phyloP scores from a whole-genome alignment of 1,284 basidiomycete genomes.

The Athelia sp. region DNA sequence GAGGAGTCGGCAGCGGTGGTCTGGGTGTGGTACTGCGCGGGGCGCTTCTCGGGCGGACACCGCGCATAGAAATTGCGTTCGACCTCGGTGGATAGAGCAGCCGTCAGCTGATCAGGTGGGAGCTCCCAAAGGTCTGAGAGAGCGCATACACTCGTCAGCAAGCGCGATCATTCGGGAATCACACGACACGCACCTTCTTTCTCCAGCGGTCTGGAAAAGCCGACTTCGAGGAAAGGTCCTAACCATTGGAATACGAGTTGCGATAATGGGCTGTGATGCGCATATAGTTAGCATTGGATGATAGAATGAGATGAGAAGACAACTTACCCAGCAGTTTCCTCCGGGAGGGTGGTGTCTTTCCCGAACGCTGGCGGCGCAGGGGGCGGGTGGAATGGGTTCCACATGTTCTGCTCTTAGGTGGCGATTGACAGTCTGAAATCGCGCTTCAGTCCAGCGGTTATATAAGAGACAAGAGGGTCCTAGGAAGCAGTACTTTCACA shows the following conservation, averaged over 20 bases:
- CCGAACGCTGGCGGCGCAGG: constrained; percentile 41
- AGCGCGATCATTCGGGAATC: too few relatives aligned
- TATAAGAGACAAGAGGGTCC: too few relatives aligned
- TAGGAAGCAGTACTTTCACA: too few relatives aligned
- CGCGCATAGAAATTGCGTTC: constrained; percentile 44
- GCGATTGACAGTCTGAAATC: too few relatives aligned
- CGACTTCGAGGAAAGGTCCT: constrained; percentile 45
- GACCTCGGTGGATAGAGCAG: constrained; percentile 33
- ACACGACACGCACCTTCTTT: constrained; percentile 39
- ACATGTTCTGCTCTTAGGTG: too few relatives aligned
- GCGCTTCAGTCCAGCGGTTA: too few relatives aligned
- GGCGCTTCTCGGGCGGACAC: constrained; percentile 43
- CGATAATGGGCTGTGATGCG: constrained; percentile 32
- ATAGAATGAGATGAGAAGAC: constrained; percentile 14
- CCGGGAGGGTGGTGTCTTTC: constrained; percentile 33
- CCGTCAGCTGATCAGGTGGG: constrained; percentile 32
- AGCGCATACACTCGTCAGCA: too few relatives aligned
- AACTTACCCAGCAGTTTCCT: constrained; percentile 19
- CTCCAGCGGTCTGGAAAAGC: constrained; percentile 50
- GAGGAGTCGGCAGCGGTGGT: too few relatives aligned
- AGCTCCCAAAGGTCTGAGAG: constrained; percentile 30
- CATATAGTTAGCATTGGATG: background rate
- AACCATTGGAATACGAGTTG: constrained; percentile 47
- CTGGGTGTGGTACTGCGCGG: constrained; percentile 17
- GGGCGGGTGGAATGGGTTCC: constrained; percentile 28